Conservation (phyloP, 805 yeast genomes). For the Metschnikowia dekortorum region DNA sequence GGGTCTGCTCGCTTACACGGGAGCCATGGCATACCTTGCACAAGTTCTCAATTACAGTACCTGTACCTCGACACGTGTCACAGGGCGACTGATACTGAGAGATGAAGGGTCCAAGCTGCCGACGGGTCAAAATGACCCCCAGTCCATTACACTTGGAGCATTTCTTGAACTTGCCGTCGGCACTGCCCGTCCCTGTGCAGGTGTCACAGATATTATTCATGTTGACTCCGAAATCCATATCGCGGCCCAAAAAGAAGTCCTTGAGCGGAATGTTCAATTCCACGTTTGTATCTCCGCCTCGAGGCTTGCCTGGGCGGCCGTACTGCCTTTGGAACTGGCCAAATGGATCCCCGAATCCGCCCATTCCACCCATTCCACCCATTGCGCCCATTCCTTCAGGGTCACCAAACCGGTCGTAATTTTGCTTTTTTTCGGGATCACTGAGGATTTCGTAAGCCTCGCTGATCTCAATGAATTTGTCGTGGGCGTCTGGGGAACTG, state of each 20-base stretch:
- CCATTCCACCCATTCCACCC: conserved; percentile 20
- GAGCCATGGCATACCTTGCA: conserved; percentile 72
- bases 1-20: conserved; percentile 52
- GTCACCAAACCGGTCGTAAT: conserved; percentile 76
- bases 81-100: conserved; percentile 81
- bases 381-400: conserved; percentile 39
- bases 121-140: conserved; percentile 61
- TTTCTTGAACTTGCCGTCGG: conserved; percentile 63
- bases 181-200: conserved; percentile 83
- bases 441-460: conserved; percentile 87
- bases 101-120: conserved; percentile 85
- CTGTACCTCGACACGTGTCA: conserved; percentile 76
- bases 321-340: conserved; percentile 37
- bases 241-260: conserved; percentile 70
- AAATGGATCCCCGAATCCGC: conserved; percentile 48
- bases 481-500: conserved; percentile 76
- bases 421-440: conserved; percentile 61
- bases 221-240: conserved; percentile 54
- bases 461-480: conserved; percentile 83
- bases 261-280: conserved; percentile 52
- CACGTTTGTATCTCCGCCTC: conserved; percentile 62
- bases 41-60: conserved; percentile 56
- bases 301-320: conserved; percentile 35
- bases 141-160: conserved; percentile 73
- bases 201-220: conserved; percentile 71